These are phyloP conservation scores for Monosporascus sp. DNA, from an alignment of 2,329 filamentous ascomycete species.

Conservation along the genomic window DNA sequence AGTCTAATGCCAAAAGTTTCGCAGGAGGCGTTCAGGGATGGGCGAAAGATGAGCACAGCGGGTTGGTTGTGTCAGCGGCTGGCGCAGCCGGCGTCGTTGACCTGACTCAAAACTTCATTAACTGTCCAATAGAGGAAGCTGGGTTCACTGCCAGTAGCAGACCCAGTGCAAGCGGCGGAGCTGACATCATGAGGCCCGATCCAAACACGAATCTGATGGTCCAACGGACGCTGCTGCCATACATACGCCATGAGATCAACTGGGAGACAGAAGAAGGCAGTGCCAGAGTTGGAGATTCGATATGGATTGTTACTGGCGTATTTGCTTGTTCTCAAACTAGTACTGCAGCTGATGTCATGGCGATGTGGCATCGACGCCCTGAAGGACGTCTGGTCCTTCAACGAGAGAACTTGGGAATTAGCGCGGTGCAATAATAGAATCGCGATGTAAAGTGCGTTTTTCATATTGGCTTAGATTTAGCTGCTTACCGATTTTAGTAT, in stretches of 20 bases:
- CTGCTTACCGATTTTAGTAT: too few relatives aligned
- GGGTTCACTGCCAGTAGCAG: not conserved
- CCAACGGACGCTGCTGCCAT: not conserved
- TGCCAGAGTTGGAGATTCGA: too few relatives aligned
- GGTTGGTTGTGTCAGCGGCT: not conserved
- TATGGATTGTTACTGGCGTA: too few relatives aligned
- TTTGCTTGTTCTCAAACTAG: too few relatives aligned
- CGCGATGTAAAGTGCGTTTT: too few relatives aligned
- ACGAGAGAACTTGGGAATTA: too few relatives aligned
- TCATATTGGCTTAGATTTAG: too few relatives aligned
- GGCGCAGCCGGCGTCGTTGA: constrained; percentile 1
- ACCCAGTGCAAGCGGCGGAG: not conserved
- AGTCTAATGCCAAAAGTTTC: not conserved
- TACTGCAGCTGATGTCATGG: too few relatives aligned
- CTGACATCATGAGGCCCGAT: constrained; percentile 1
- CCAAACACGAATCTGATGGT: constrained; percentile 1
- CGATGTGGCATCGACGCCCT: too few relatives aligned
- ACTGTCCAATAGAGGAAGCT: not conserved
- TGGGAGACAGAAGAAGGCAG: not conserved
- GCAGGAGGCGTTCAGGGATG: not conserved
- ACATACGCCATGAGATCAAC: not conserved
- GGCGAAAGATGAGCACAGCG: not conserved
- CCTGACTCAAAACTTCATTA: not conserved
- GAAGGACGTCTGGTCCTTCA: too few relatives aligned
- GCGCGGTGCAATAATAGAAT: too few relatives aligned